A percentile compares a stretch with the other conserved stretches of the same genome.
These are phyloP conservation scores for Vigna trinervia DNA, from an alignment of 306 rosid species.

Conservation along the genomic window DNA sequence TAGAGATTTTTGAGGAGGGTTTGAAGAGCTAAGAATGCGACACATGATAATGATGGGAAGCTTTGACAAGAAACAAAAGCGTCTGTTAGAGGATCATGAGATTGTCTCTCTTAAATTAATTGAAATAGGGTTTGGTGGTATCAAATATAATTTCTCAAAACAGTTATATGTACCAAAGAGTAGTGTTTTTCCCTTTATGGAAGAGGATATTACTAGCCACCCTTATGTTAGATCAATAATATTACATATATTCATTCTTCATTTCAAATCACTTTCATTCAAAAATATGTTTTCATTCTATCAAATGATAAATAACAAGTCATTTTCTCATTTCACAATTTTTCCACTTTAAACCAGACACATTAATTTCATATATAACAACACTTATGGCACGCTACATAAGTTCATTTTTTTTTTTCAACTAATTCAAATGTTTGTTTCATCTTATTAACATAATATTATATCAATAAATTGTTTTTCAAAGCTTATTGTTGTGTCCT, in stretches of 20 bases:
- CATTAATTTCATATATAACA: too few species aligned
- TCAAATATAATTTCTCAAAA: too few species aligned
- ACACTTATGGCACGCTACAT: too few species aligned
- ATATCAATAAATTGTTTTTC: too few species aligned
- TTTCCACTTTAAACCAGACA: not conserved
- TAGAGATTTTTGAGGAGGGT: too few species aligned
- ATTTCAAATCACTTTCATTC: too few species aligned
- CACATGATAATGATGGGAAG: not conserved
- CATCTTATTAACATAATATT: too few species aligned
- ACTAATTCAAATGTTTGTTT: too few species aligned
- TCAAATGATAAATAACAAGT: not conserved
- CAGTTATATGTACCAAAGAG: too few species aligned
- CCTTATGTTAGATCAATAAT: not conserved
- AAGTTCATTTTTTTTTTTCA: too few species aligned
- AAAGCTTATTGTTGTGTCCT: too few species aligned
- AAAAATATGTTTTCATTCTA: not conserved
- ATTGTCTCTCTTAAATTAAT: constrained; percentile 38
- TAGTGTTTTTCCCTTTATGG: too few species aligned
- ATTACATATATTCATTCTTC: not conserved
- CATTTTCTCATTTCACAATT: not conserved
- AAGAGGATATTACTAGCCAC: not conserved
- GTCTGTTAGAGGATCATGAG: constrained; percentile 23
- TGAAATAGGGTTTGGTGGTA: not conserved
- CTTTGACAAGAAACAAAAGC: not conserved
- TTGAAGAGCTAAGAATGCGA: not conserved